Evolutionary conservation across 805 yeast species (phyloP), one percentile per base, ranked within the genome.

Genomic region (Barnettozyma wickerhamii): DNA sequence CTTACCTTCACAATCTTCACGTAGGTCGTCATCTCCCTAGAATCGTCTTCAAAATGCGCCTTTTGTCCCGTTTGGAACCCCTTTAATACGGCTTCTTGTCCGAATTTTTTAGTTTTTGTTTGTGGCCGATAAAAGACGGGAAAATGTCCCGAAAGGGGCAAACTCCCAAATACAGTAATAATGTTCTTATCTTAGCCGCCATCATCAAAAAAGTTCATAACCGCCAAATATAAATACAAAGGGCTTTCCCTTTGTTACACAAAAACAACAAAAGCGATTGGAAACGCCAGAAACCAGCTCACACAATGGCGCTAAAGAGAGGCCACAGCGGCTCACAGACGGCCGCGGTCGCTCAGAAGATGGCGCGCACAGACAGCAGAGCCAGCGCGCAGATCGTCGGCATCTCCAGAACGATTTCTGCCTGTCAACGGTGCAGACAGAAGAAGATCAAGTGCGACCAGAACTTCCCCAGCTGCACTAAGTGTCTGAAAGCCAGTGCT

Each of bases 341-440:
- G n/a, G n/a, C n/a, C n/a, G n/a, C n/a, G n/a, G n/a, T n/a, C n/a
- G n/a, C n/a, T n/a, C n/a, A n/a, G n/a, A 33, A 33, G 7, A 6
- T 24, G 14, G 36, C 10, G 6, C 29, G 13, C 30, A 15, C 5
- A 18, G 43, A 32, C 14, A 13, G 10, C 14, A 36, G 51, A 17
- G 47, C 55, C 1, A 49, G 54, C 3, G 45, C 53, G 6, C 46
- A 51, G 6, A 54, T 60, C 27, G 55, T 68, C 14, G 74, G 75
- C 4, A 68, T 79, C 17, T 71, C 87, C 4, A 65, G 89, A 39
- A 70, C 87, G 0, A 80, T 84, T n/a, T 75, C 87, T 0, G 95
- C 95, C 1, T 89, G 96, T 57, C 84, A 83, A 52, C 65, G 96
- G 41, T 89, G 96, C 53, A 74, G 95, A 14, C 56, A 77, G 52